phyloP scores from a whole-genome alignment of 495 filamentous ascomycete species.

The Aspergillus incahuasiensis region DNA sequence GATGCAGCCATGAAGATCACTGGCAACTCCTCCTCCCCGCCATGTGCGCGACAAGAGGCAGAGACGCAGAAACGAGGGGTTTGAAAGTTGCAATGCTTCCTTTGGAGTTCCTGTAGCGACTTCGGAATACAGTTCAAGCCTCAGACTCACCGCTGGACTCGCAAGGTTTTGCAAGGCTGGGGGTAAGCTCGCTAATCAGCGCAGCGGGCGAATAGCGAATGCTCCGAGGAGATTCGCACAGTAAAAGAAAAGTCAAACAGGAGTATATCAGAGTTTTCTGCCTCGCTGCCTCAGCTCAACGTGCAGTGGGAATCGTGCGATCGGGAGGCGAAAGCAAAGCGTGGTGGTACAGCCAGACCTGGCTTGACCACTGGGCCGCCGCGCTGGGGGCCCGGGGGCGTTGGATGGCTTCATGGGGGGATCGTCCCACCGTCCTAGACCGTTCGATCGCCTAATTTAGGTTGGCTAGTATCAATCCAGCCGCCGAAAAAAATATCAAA shows the following conservation, averaged over 20 bases:
- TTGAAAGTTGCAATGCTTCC: background rate
- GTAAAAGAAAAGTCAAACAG: background rate
- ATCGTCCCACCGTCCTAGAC: constrained; percentile 27
- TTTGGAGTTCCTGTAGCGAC: background rate
- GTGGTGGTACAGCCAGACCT: constrained; percentile 10
- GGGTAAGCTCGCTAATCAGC: background rate
- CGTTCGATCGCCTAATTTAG: constrained; percentile 30
- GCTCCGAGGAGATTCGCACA: constrained; percentile 5
- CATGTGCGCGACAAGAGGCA: constrained; percentile 10
- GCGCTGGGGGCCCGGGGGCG: constrained; percentile 7
- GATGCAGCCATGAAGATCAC: constrained; percentile 20
- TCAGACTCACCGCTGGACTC: background rate
- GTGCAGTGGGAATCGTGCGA: constrained; percentile 12
- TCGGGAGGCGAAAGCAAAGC: constrained; percentile 16
- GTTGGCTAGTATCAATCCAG: constrained; percentile 13
- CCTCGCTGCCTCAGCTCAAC: background rate
- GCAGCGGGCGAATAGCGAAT: constrained; percentile 4
- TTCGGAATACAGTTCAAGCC: background rate
- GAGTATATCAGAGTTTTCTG: constrained; percentile 11
- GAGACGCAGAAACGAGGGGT: background rate
- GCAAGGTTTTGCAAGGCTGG: background rate
- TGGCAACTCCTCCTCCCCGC: constrained; percentile 3
- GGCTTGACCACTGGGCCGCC: constrained; percentile 10
- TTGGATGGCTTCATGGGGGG: constrained; percentile 15
- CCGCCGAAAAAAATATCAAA: background rate